Base-by-base conservation (phyloP, 2,329 filamentous ascomycete species). In the Nemania diffusa region DNA sequence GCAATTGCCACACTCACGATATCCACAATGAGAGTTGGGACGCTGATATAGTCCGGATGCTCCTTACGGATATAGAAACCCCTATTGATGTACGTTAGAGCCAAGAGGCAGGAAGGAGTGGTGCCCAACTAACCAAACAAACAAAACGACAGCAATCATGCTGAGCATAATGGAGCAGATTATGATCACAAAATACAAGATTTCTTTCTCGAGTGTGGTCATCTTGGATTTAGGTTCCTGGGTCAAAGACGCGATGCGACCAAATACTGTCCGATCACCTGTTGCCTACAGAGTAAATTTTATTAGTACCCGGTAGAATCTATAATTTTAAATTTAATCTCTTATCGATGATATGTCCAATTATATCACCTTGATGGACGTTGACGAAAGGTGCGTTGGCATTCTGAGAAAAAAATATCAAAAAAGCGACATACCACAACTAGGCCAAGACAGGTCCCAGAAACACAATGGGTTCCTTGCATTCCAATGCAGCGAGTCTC, bases 381-480 rank as follows among this genome's bases (percentile, higher is more conserved):
- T 32, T 32, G 29, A 32, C 9, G 42, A 20, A 46, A 2, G 13
- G 5, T 5, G 5, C 42, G 6, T 20, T 20, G 42, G 5, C 4
- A 15, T 3, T 24, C 15, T 46, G 3, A 17, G 20, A 17, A 22
- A 8, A 11, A 26, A 24, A 26, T 20, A 29, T 50, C 20, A 46
- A 32, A 37, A 26, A 11, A 32, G 15, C 40, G 4, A 70, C 69
- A 42, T 70, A 71, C 69, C 11, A 94, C 88, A 1, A 92, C 90
- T 9, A 94, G 79, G 20, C 90, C 91, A 15, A 85, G 81, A 58
- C 87, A 89, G 24, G 82, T 88, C 2, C 92, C 92, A 6, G 88
- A 89, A 3, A 91, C 88, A 71, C 91, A 93, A 73, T 94, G 91
- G 0, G 92, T 93, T n/a, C 92, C 91, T 75, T 93, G 91, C 9